Evolutionary conservation across 148 eudicot species (phyloP), one percentile per base, ranked within the genome.

Genomic region (Oxyria digyna): DNA sequence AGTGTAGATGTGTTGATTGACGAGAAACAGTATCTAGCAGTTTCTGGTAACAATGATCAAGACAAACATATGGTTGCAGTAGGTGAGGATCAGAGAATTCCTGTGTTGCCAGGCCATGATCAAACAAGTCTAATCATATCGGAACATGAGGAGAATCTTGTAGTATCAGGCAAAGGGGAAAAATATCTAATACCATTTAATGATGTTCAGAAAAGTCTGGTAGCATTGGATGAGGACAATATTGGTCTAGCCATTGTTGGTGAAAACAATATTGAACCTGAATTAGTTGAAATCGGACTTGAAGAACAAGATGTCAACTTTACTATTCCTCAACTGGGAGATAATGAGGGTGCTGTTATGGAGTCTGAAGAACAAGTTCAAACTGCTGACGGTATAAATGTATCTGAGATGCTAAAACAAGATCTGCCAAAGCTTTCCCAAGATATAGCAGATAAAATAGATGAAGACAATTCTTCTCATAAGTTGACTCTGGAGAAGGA

Each of bases 401-500:
- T 65, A 42, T 46, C 64, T 24, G 64, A 78, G 4, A 78, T 72
- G 52, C 42, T 42, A 0, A 10, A 42, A 42, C 46, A 42, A 42
- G 46, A 42, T 3, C 20, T 45, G 50, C 50, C 3, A 45, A 45
- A 14, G 18, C 4, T 45, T 14, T 14, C 50, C 20, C 26, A 6
- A 20, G 57, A 49, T 49, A 20, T 49, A 49, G 57, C 57, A 20
- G 57, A 49, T 21, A 49, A 7, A 49, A 20, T 49, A 18, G 57
- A 5, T 49, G 57, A 49, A 49, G 24, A 49, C 9, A 20, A 68
- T 52, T 78, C 69, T 63, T 78, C 71, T 67, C 67, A 69, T 4
- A 82, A 72, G 52, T 71, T 87, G 74, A 80, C 84, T 71, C 71
- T 84, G 76, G 93, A 94, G 77, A 81, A 74, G 79, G 99, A 91